Evolutionary conservation across 2,329 filamentous ascomycete species (phyloP), one percentile per base, ranked within the genome.

Genomic region (Aspergillus caelatus): DNA sequence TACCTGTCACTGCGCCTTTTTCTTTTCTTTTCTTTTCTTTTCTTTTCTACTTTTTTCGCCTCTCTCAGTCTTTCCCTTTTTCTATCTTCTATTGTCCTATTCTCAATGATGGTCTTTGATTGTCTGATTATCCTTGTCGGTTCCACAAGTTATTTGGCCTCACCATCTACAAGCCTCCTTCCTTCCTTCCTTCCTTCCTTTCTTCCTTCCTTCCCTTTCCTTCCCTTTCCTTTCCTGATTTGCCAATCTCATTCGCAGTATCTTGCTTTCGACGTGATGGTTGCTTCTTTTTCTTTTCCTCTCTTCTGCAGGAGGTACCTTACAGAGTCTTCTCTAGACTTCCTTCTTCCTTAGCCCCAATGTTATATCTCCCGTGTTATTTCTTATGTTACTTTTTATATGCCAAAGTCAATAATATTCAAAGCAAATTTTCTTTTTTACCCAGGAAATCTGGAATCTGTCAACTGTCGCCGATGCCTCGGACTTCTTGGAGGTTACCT

Each of bases 401-500:
- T 58, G 16, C 26, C 39, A 12, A 43, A 45, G 28, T 48, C 12
- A 7, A 41, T 54, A 41, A 41, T 36, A 39, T 3, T 39, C 52
- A 48, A 28, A 21, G 32, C 28, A 48, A 26, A 26, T 26, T 34
- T 26, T 32, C 12, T 26, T 41, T 12, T 23, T 61, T 61, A 57
- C 67, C 63, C 71, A 70, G 66, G 70, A 69, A 70, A 73, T 62
- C 60, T 65, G 69, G 70, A 68, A 73, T 62, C 61, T 66, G 63
- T 72, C 67, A 67, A 60, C 66, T 67, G 61, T 65, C 61, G 67
- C 62, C 62, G 62, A 52, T 67, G 63, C 59, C 65, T 66, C 64
- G 50, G 50, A 52, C 50, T 57, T 57, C 39, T 46, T 57, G 41
- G 59, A 62, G 58, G 63, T 73, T 71, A 71, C 67, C 63, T 65